Evolutionary conservation across 306 rosid genomes (phyloP).

Genomic region (Sechiopsis laciniata): DNA sequence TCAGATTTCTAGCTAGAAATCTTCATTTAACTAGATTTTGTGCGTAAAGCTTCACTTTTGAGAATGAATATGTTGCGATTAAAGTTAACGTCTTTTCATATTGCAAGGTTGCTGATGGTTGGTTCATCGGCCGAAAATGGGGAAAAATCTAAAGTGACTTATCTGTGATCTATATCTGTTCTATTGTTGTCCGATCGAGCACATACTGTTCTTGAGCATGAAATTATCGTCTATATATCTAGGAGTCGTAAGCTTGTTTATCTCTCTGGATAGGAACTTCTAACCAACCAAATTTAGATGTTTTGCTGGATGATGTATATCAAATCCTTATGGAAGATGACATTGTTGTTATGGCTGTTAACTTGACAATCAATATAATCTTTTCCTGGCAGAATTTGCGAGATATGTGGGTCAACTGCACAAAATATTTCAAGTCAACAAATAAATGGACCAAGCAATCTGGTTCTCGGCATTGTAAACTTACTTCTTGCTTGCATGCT

Average conservation of each 20-base stretch:
- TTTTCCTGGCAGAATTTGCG: slow-evolving; percentile 30
- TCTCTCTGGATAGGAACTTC: background rate
- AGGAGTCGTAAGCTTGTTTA: background rate
- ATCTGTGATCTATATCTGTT: background rate
- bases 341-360: background rate
- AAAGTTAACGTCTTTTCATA: background rate
- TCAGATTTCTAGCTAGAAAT: background rate
- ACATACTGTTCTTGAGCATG: background rate
- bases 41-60: background rate
- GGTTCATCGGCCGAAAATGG: background rate
- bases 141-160: background rate
- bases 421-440: slow-evolving; percentile 27
- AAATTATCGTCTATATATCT: background rate
- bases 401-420: slow-evolving; percentile 38
- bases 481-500: slow-evolving; percentile 46
- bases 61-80: background rate
- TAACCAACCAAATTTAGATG: background rate
- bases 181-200: background rate
- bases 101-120: background rate
- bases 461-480: slow-evolving; percentile 35
- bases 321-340: background rate
- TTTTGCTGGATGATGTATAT: background rate
- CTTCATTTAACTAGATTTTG: background rate
- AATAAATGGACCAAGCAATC: slow-evolving; percentile 20
- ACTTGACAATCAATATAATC: background rate